Evolutionary conservation across 2,329 filamentous ascomycete genomes (phyloP), one percentile per base, ranked within the genome.

Genomic region (Pseudopyrenochaeta lycopersici): DNA sequence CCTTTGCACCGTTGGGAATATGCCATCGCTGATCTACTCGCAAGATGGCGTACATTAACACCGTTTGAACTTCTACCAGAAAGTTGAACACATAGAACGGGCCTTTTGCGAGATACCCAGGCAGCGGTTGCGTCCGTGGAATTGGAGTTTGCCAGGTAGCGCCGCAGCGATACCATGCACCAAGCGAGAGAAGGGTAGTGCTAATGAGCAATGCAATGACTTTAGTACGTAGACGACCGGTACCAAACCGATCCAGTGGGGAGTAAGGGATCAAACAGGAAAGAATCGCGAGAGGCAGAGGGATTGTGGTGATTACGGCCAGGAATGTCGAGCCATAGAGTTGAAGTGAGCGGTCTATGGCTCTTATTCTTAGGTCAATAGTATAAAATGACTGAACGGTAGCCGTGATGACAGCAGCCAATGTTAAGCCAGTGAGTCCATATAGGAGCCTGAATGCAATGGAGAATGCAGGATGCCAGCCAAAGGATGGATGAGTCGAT

Each of bases 1-100:
- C 82, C 39, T 82, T 82, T 68, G 86, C 86, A 39, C 89, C 88
- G 70, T 95, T 79, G 1, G 90, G 90, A 20, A 95, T 78, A 68
- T 89, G 83, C 78, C 94, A 96, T 36, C 90, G 84, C 56, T 82
- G 81, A 72, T 96, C 92, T 56, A 95, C 87, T 29, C 92, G 84
- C 17, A 83, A 75, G 14, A 89, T 67, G 0, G 88, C 82, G 75
- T 90, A 94, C 7, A 88, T 77, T 47, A 82, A 83, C 4, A 94
- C 82, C 32, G 92, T 86, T 20, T 89, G 69, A 35, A 93, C 78
- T 75, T 96, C 92, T 32, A 93, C 80, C 14, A 78, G 79, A 69
- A 90, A 96, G 77, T 91, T 90, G 79, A 95, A 90, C 68, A 87
- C 77, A 78, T 95, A 96, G 79, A 92, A 96, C 65, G 84, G 86